Percentiles rank a stretch among this genome's conserved stretches.
Evolutionary conservation across 2,329 filamentous ascomycete species (phyloP).

Genomic region (Pseudogymnoascus sp.): DNA sequence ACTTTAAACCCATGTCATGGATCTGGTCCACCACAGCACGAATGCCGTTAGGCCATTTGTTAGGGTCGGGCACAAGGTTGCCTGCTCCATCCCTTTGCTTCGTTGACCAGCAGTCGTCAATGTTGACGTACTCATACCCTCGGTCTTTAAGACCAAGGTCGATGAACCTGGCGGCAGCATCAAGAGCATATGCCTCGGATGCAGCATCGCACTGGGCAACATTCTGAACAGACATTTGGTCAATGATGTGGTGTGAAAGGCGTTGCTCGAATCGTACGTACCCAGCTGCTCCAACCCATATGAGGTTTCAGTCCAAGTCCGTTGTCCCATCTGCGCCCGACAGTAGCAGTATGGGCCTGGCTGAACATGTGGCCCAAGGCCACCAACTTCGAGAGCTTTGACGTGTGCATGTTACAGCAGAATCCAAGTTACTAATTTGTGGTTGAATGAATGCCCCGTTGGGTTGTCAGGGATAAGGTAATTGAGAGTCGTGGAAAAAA

Average conservation of each 20-base stretch:
- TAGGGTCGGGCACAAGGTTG: constrained; percentile 35
- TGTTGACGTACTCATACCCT: constrained; percentile 42
- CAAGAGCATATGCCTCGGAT: constrained; percentile 39
- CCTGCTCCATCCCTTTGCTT: constrained; percentile 27
- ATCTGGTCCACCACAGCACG: constrained; percentile 35
- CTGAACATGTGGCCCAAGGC: background rate
- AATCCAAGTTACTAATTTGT: background rate
- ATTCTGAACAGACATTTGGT: constrained; percentile 41
- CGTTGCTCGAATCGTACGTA: background rate
- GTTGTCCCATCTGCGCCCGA: constrained; percentile 18
- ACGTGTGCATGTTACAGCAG: background rate
- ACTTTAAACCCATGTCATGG: constrained; percentile 33
- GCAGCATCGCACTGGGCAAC: constrained; percentile 38
- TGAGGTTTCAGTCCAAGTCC: constrained; percentile 21
- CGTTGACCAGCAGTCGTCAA: constrained; percentile 43
- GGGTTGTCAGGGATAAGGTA: background rate
- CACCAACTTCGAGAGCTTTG: background rate
- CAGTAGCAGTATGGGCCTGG: background rate
- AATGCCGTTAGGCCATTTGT: constrained; percentile 35
- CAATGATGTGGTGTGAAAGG: constrained; percentile 35
- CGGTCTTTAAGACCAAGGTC: constrained; percentile 35
- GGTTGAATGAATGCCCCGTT: background rate
- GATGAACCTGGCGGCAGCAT: constrained; percentile 16
- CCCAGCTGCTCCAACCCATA: constrained; percentile 17
- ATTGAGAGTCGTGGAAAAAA: background rate